Conservation (phyloP, 306 rosid species). For the Rubus parviflorus region DNA sequence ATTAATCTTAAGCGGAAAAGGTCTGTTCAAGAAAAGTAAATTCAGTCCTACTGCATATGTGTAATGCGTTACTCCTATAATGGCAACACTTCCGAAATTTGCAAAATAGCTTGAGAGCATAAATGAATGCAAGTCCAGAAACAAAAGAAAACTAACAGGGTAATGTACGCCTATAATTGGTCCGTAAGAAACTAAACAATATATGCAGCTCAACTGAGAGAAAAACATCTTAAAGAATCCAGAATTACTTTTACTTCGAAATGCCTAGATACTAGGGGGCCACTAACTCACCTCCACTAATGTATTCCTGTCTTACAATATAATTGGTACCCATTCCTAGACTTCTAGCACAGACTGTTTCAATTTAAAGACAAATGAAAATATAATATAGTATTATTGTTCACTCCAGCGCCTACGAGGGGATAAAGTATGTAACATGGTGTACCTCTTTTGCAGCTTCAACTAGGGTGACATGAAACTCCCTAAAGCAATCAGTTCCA, state of each 20-base stretch:
- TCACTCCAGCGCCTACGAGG: constrained; percentile 5
- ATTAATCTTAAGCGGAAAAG: not conserved
- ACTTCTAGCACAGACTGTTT: constrained; percentile 3
- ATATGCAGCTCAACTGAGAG: not conserved
- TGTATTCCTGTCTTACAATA: not conserved
- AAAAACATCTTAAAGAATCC: not conserved
- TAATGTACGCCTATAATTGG: not conserved
- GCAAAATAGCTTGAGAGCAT: not conserved
- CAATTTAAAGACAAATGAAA: constrained; percentile 18
- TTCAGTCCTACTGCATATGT: not conserved
- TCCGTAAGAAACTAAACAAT: not conserved
- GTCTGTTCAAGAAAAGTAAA: not conserved
- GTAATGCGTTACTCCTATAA: not conserved
- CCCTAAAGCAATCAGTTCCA: constrained; percentile 78
- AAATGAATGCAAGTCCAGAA: not conserved
- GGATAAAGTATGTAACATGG: constrained; percentile 18
- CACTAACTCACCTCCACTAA: not conserved
- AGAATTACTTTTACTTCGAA: not conserved
- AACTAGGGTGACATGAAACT: constrained; percentile 68
- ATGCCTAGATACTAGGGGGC: not conserved
- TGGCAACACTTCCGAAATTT: not conserved
- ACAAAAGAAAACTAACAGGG: not conserved
- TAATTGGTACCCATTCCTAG: not conserved
- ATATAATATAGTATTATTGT: not conserved
- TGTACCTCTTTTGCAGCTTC: constrained; percentile 82